Conservation (phyloP, 2,329 filamentous ascomycete genomes). For the Cladosporium sp. region DNA sequence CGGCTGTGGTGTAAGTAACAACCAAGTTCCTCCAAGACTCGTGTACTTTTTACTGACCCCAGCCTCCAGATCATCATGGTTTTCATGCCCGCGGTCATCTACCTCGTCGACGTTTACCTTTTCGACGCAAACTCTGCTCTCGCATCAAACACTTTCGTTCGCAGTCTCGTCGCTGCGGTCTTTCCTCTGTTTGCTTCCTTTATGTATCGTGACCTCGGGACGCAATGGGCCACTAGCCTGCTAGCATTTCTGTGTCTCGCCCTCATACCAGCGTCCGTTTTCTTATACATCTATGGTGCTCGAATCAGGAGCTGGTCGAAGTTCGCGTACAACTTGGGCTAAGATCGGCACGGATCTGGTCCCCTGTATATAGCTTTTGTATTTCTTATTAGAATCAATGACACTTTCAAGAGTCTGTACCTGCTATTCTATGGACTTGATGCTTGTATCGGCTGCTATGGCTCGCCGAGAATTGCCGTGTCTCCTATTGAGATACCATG, state of each 20-base stretch:
- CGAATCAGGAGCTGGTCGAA: slow-evolving; percentile 23
- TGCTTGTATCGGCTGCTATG: too few species aligned
- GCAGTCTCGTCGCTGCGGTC: slow-evolving; percentile 32
- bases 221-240: slow-evolving; percentile 31
- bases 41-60: background rate
- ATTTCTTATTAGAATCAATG: too few species aligned
- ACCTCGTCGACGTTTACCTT: slow-evolving; percentile 44
- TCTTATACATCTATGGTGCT: slow-evolving; percentile 28
- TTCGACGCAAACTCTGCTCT: slow-evolving; percentile 32
- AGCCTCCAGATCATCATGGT: slow-evolving; percentile 38
- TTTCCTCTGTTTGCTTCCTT: slow-evolving; percentile 32
- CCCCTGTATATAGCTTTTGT: background rate
- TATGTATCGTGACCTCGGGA: slow-evolving; percentile 34
- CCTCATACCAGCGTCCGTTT: slow-evolving; percentile 26
- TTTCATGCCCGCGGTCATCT: slow-evolving; percentile 43
- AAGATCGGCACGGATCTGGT: background rate
- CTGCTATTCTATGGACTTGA: too few species aligned
- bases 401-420: too few species aligned
- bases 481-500: too few species aligned
- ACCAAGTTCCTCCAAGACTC: background rate
- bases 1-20: slow-evolving; percentile 24
- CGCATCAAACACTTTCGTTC: slow-evolving; percentile 34
- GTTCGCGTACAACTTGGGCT: slow-evolving; percentile 15
- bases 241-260: slow-evolving; percentile 32
- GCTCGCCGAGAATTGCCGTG: too few species aligned